Conservation (phyloP, 1,284 basidiomycete genomes). For the Ceratobasidium sp. region DNA sequence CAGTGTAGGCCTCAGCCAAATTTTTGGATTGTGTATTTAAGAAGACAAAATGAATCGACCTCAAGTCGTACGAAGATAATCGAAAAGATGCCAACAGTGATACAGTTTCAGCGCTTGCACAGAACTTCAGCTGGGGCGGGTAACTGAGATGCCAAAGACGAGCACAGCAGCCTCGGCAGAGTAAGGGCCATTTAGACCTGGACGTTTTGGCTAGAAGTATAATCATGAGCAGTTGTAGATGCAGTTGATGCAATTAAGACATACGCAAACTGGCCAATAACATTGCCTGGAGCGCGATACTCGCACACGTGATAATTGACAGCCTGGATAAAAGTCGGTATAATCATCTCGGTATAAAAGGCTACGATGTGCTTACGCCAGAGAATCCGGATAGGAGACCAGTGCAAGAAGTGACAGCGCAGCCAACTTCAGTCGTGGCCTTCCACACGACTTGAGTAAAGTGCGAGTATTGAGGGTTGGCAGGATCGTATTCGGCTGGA, state of each 20-base stretch:
- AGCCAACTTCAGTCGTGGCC: constrained; percentile 61
- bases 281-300: constrained; percentile 68
- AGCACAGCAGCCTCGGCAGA: constrained; percentile 21
- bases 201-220: constrained; percentile 12
- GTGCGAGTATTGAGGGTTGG: constrained; percentile 49
- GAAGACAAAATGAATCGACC: neutral
- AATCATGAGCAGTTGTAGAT: neutral
- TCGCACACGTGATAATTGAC: constrained; percentile 72
- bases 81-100: constrained; percentile 3
- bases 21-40: too few relatives aligned
- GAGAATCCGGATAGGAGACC: constrained; percentile 9
- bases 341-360: neutral
- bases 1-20: too few relatives aligned
- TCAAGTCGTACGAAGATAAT: constrained; percentile 5
- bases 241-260: neutral
- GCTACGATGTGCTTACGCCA: neutral
- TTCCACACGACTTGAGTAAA: constrained; percentile 69
- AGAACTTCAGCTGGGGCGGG: constrained; percentile 21
- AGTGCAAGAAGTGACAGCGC: constrained; percentile 56
- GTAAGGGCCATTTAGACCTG: constrained; percentile 12
- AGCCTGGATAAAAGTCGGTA: constrained; percentile 32
- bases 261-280: constrained; percentile 66
- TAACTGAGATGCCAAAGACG: constrained; percentile 18
- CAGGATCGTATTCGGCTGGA: constrained; percentile 48
- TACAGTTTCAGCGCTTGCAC: constrained; percentile 27